Conservation (phyloP, 805 yeast genomes). For the Limtongia smithiae region DNA sequence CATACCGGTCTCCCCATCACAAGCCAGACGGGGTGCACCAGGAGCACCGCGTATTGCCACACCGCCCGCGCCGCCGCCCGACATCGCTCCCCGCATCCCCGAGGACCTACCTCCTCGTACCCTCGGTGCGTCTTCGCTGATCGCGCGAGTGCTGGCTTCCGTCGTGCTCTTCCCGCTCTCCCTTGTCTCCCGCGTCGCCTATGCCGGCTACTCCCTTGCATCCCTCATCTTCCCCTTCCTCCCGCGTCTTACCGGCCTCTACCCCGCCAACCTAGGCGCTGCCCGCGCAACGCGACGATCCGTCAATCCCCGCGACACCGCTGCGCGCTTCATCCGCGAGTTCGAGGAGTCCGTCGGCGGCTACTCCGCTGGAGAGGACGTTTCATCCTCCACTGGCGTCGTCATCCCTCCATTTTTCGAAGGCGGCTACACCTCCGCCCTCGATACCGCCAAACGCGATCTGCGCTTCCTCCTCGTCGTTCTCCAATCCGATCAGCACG, state of each 20-base stretch:
- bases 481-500: slow-evolving; percentile 69
- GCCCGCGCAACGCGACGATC: slow-evolving; percentile 38
- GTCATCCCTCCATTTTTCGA: slow-evolving; percentile 46
- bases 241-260: slow-evolving; percentile 39
- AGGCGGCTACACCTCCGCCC: slow-evolving; percentile 78
- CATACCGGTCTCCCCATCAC: slow-evolving; percentile 3
- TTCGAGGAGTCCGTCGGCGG: slow-evolving; percentile 48
- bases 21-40: neutral
- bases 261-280: slow-evolving; percentile 41
- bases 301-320: slow-evolving; percentile 49
- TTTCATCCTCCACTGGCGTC: neutral
- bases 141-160: slow-evolving; percentile 33
- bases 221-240: slow-evolving; percentile 39
- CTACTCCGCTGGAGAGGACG: neutral
- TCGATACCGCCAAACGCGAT: slow-evolving; percentile 63
- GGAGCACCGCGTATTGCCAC: too few relatives aligned
- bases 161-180: slow-evolving; percentile 39
- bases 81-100: slow-evolving; percentile 34
- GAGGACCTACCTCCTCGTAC: slow-evolving; percentile 28
- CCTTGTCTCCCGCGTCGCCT: slow-evolving; percentile 33
- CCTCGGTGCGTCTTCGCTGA: slow-evolving; percentile 35
- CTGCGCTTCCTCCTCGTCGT: slow-evolving; percentile 71
- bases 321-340: slow-evolving; percentile 48
- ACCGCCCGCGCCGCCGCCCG: slow-evolving; percentile 31
- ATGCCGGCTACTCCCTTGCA: slow-evolving; percentile 14